Base-by-base conservation (phyloP, 305 asterid genomes). In the Caryopteris hybrid region DNA sequence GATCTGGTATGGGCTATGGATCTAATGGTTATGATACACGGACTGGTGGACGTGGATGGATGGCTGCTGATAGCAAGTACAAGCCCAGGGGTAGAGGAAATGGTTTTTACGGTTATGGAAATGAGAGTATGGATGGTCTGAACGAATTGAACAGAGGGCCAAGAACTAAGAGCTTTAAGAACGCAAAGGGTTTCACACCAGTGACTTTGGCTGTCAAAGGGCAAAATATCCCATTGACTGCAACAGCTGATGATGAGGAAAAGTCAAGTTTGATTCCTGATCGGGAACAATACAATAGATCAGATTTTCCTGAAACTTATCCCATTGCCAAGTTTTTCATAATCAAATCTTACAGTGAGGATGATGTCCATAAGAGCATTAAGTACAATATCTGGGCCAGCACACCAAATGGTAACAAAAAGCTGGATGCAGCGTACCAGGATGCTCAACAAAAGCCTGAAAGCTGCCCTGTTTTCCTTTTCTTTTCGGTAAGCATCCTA, bases 341-440 rank as follows among this genome's bases (percentile, higher is more conserved):
- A 22, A 90, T 92, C 59, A 92, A 90, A 83, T 92, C 97, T 1
- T 92, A 90, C 84, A 90, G 98, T 7, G 96, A 92, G 72, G 96
- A 92, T 75, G 98, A 92, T 65, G 84, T 89, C 48, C 95, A 92
- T 67, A 89, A 89, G 82, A 81, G 95, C 73, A 82, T 89, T 56
- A 92, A 92, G 80, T 92, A 92, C 74, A 88, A 80, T 71, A 85
- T 92, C 14, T 89, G 96, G 97, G 77, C 98, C 20, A 89, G 96
- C 75, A 92, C 97, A 0, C 91, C 88, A n/a, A 83, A 81, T 75
- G 96, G 96, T 18, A 88, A 88, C 79, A 82, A 86, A 61, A 88
- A 88, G 79, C 83, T 88, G 11, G 90, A 86, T 73, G 83, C 82
- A 34, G 85, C 96, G 9, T 86, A 84, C 61, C 76, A 29, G 46